Base-by-base conservation (phyloP, 257 asterid genomes). In the Salvia rosmarinus region DNA sequence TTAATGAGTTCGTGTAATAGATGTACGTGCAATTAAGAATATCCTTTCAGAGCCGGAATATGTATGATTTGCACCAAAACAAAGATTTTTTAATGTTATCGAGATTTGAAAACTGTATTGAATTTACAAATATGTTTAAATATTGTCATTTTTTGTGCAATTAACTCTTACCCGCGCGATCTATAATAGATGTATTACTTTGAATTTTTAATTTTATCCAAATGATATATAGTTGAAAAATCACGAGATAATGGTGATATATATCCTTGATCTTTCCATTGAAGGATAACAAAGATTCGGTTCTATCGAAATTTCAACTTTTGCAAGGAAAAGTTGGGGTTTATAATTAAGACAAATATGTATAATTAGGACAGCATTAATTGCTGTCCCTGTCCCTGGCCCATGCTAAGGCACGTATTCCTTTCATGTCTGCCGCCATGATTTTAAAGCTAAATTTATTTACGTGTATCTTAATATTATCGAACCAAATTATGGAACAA, bases 261-360 rank as follows among this genome's bases (percentile, higher is more conserved):
- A 46, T 57, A 57, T 56, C 3, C 9, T 44, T 32, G 44, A 70
- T 25, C 30, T 64, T 23, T 6, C 5, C 0, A 19, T 58, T 44
- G 65, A 28, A 42, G 60, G 75, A 71, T 71, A 71, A 46, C 75
- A 74, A 66, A 74, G 78, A 74, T 74, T 74, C 78, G 78, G 65
- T 65, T 66, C n/a, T 74, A 74, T 66, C 66, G 47, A 56, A 43
- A 46, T 28, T 43, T 44, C 54, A 46, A 63, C 44, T 74, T 66
- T 67, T 65, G 49, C 59, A 28, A 5, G 9, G 23, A 65, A 64
- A 74, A 74, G 73, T 56, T 43, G 12, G 71, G 23, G 62, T 4
- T 55, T 37, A 60, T 28, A 28, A 57, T 49, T 47, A 63, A 2
- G 40, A 40, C 50, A 49, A 49, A 51, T 64, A 4, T 40, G 72